These are phyloP conservation scores for Pseudocercospora cruenta DNA, from an alignment of 2,329 filamentous ascomycete genomes.

Conservation along the genomic window DNA sequence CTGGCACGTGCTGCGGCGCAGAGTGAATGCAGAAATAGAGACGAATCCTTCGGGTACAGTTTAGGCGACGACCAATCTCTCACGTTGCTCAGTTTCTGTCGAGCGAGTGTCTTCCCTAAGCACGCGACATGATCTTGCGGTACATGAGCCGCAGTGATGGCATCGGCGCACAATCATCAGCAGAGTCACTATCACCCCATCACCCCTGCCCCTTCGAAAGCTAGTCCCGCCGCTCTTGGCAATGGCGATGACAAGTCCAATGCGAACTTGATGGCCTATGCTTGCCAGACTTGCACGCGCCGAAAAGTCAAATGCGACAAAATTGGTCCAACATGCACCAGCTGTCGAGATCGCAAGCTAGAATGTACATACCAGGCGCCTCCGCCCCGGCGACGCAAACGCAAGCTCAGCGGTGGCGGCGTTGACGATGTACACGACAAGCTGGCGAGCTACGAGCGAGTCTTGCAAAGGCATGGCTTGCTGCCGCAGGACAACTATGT, in stretches of 20 bases:
- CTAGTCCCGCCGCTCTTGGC: slow-evolving; percentile 2
- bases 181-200: background rate
- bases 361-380: background rate
- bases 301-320: slow-evolving; percentile 4
- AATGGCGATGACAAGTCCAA: background rate
- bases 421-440: slow-evolving; percentile 32
- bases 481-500: slow-evolving; percentile 21
- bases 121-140: too few species aligned
- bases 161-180: background rate
- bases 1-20: background rate
- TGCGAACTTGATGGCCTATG: background rate
- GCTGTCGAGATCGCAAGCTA: background rate
- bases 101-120: background rate
- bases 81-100: background rate
- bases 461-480: slow-evolving; percentile 41
- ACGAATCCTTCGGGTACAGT: too few species aligned
- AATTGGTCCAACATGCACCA: background rate
- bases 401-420: background rate
- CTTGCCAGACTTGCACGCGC: background rate
- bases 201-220: background rate
- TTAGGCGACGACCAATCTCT: too few species aligned
- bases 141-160: background rate
- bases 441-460: slow-evolving; percentile 43
- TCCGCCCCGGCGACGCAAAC: background rate
- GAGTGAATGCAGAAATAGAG: too few species aligned